These are phyloP conservation scores for Triticum monococcum DNA, from an alignment of 176 grass and related monocot species.

Conservation along the genomic window DNA sequence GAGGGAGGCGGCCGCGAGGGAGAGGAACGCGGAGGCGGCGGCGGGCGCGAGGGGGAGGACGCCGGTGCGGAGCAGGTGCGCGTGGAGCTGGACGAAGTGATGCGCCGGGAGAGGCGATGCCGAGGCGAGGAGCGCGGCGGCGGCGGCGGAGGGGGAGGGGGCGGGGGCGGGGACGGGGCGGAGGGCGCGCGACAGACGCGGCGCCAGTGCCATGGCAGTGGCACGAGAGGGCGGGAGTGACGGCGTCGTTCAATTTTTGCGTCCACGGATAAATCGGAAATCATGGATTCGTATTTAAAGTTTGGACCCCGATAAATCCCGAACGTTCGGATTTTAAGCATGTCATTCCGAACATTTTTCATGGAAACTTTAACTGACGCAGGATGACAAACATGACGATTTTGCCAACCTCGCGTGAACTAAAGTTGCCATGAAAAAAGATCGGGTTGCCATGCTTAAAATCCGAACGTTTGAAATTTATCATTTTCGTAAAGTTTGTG, in stretches of 20 bases:
- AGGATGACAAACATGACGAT: too few relatives aligned
- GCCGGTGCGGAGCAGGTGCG: slow-evolving; percentile 50
- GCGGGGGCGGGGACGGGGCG: background rate
- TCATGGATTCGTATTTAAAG: too few relatives aligned
- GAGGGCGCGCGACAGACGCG: background rate
- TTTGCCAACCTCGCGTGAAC: too few relatives aligned
- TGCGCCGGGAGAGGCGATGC: background rate
- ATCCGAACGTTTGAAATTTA: too few relatives aligned
- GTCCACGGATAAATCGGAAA: background rate
- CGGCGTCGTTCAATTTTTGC: background rate
- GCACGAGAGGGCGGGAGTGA: background rate
- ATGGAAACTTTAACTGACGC: too few relatives aligned
- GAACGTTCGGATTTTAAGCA: too few relatives aligned
- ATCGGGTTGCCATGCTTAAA: too few relatives aligned
- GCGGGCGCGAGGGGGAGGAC: slow-evolving; percentile 5
- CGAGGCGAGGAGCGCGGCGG: background rate
- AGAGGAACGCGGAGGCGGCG: slow-evolving; percentile 43
- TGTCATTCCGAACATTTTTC: too few relatives aligned
- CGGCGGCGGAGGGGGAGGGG: background rate
- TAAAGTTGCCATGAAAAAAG: too few relatives aligned
- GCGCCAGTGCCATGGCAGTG: slow-evolving; percentile 16
- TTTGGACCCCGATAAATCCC: too few relatives aligned
- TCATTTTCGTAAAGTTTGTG: too few relatives aligned
- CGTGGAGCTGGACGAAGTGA: slow-evolving; percentile 51
- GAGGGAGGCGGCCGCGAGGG: slow-evolving; percentile 40